phyloP scores from a whole-genome alignment of 1,284 basidiomycete species.

The Apiotrichum akiyoshidainum region DNA sequence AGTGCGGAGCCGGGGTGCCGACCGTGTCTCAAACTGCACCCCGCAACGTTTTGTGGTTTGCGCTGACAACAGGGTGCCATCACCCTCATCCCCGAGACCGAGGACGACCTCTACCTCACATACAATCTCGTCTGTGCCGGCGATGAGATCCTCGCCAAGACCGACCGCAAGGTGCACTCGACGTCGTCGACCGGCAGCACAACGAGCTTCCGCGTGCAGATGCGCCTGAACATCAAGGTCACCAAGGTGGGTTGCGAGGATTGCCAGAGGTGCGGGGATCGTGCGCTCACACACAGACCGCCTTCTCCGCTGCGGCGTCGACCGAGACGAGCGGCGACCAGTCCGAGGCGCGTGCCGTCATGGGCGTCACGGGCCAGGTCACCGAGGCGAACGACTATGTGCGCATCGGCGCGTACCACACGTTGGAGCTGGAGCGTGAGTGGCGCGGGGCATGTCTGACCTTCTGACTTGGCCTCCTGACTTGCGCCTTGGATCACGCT shows the following conservation, averaged over 20 bases:
- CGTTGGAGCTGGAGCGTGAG: constrained; percentile 77
- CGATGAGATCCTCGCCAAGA: constrained; percentile 83
- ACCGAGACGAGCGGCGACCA: constrained; percentile 52
- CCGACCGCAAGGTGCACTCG: constrained; percentile 69
- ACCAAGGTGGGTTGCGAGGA: constrained; percentile 50
- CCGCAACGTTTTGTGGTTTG: too few relatives aligned
- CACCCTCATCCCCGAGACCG: constrained; percentile 84
- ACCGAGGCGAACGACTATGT: constrained; percentile 88
- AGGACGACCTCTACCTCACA: constrained; percentile 99
- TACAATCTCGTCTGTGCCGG: constrained; percentile 93
- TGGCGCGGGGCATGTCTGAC: background rate
- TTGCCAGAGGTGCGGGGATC: background rate
- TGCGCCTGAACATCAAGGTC: constrained; percentile 82
- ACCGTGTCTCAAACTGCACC: too few relatives aligned
- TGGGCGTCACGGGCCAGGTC: constrained; percentile 86
- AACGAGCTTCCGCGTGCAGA: constrained; percentile 80
- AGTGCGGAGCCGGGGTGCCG: constrained; percentile 33
- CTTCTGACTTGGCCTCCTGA: constrained; percentile 3
- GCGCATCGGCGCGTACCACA: constrained; percentile 92
- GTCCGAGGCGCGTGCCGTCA: constrained; percentile 56
- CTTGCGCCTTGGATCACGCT: background rate
- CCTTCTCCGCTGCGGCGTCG: constrained; percentile 65
- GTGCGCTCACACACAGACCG: constrained; percentile 37
- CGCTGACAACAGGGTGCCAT: constrained; percentile 67
- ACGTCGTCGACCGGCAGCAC: constrained; percentile 89